Conservation (phyloP, 2,329 filamentous ascomycete genomes). For the Pseudocercospora fijiensis region DNA sequence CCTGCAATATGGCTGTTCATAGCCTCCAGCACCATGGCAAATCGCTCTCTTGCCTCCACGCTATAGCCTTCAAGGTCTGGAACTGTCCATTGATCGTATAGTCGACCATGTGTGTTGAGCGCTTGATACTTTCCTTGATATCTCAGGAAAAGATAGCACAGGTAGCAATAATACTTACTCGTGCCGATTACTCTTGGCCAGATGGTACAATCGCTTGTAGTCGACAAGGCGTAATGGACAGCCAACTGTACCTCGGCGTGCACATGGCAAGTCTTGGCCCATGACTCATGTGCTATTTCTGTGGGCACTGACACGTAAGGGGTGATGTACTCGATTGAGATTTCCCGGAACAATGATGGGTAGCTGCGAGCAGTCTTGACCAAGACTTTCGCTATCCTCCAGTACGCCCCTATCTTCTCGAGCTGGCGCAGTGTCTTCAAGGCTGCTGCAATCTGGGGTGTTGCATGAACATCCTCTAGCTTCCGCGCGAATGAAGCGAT, state of each 20-base stretch:
- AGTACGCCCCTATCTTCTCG: conserved; percentile 20
- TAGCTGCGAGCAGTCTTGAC: conserved; percentile 3
- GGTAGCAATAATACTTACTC: conserved; percentile 22
- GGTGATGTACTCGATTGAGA: conserved; percentile 10
- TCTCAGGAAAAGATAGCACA: conserved; percentile 19
- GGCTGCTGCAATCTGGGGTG: conserved; percentile 18
- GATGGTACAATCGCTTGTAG: neutral
- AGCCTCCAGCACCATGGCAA: conserved; percentile 3
- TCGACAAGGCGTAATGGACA: conserved; percentile 10
- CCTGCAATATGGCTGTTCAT: conserved; percentile 8
- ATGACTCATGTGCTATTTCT: conserved; percentile 15
- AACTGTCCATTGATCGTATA: conserved; percentile 22
- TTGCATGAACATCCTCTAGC: conserved; percentile 7
- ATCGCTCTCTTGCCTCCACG: neutral
- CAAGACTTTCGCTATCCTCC: conserved; percentile 13
- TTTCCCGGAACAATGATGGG: neutral
- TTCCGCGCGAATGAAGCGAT: conserved; percentile 7
- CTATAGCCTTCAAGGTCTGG: conserved; percentile 15
- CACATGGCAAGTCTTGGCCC: conserved; percentile 20
- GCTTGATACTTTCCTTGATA: conserved; percentile 11
- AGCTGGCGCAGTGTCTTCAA: conserved; percentile 21
- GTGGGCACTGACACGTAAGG: conserved; percentile 15
- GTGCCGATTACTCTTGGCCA: conserved; percentile 16
- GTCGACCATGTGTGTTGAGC: conserved; percentile 14
- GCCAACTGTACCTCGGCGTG: conserved; percentile 20